Evolutionary conservation across 768 basidiomycete genomes (phyloP), one percentile per base, ranked within the genome.

Genomic region (Kwoniella dejecticola): DNA sequence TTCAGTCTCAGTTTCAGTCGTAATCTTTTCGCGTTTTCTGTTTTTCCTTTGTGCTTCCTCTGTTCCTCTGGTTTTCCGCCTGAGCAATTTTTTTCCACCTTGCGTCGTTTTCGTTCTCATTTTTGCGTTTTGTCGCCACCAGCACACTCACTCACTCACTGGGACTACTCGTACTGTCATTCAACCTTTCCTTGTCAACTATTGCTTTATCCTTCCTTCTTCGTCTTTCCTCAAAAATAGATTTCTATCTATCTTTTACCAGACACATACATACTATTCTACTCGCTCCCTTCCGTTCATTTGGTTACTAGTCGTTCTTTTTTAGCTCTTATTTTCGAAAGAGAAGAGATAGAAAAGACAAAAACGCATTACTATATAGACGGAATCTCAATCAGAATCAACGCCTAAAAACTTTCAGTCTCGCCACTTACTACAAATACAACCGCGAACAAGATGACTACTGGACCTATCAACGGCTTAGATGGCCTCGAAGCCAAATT

Each of bases 401-500:
- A 49, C 3, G 29, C 10, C 53, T 55, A 23, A 27, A 33, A 36
- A 36, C 33, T 36, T 36, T 7, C 33, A 36, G 33, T 36, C 5
- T 44, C 42, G n/a, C 27, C 36, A 36, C 19, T 38, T 38, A 30
- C 1, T 21, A 60, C 40, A 27, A 24, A 48, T 21, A 52, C 26
- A 31, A 41, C 23, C 24, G 17, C 29, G 47, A 63, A 33, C 24
- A 48, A 44, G 3, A 45, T 45, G 29, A 67, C 12, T 29, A 69
- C 67, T 63, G 65, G 60, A 44, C 69, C 67, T 57, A n/a, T n/a
- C n/a, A 58, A 45, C 50, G 60, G 57, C 36, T 63, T 58, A 45
- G 46, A 68, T 58, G 69, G 66, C 42, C 57, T 78, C 40, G 77
- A 78, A 60, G 73, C 73, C 63, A 75, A 70, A 52, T 66, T 78